Evolutionary conservation across 169 alveolate species (phyloP).

Genomic region (Cryptosporidium tyzzeri): DNA sequence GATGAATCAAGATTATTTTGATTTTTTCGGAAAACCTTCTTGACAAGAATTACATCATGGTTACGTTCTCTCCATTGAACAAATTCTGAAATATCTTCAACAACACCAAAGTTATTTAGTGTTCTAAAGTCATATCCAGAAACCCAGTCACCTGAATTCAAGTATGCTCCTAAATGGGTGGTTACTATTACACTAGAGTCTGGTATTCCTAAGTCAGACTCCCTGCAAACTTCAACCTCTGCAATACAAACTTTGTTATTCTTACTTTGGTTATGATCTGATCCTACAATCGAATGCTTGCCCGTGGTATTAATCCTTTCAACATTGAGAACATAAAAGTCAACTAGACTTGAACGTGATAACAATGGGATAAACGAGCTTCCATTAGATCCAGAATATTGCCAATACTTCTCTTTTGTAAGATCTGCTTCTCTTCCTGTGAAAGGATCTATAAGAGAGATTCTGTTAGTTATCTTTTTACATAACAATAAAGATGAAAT

Average conservation of each 20-base stretch:
- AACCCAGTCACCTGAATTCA: constrained; percentile 88
- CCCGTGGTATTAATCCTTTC: not conserved
- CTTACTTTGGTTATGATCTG: not conserved
- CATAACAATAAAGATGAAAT: constrained; percentile 89
- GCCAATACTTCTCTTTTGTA: constrained; percentile 87
- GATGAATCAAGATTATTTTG: constrained; percentile 67
- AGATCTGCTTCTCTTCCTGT: constrained; percentile 87
- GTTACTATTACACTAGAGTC: constrained; percentile 80
- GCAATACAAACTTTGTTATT: constrained; percentile 26
- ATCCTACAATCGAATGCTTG: not conserved
- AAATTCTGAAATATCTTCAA: constrained; percentile 54
- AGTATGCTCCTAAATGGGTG: constrained; percentile 88
- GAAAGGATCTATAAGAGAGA: constrained; percentile 88
- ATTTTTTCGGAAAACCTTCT: constrained; percentile 78
- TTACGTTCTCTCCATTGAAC: constrained; percentile 53
- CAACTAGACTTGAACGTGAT: constrained; percentile 60
- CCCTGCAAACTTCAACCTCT: constrained; percentile 73
- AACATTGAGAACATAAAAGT: constrained; percentile 66
- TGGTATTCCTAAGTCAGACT: constrained; percentile 75
- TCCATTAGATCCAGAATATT: constrained; percentile 79
- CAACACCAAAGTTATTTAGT: constrained; percentile 71
- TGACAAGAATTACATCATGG: constrained; percentile 87
- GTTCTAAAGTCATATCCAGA: constrained; percentile 89
- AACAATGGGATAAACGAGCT: constrained; percentile 36
- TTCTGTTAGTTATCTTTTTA: constrained; percentile 84